Percentiles rank a stretch among this genome's conserved stretches.
Evolutionary conservation across 495 filamentous ascomycete species (phyloP).

Genomic region (Collariella sp.): DNA sequence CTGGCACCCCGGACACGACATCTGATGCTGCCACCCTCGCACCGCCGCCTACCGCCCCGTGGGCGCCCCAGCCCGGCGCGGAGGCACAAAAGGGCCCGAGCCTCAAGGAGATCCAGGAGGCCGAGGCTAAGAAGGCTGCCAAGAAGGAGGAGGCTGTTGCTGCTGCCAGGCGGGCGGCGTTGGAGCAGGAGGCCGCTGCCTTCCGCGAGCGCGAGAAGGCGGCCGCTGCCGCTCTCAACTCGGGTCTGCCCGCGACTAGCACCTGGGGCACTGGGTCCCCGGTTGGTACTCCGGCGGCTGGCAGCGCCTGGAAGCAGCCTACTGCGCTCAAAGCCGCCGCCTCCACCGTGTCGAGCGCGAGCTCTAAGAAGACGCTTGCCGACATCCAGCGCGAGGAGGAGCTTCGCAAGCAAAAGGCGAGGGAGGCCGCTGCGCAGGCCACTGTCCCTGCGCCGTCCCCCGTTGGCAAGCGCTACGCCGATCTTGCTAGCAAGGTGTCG

Average conservation of each 20-base stretch:
- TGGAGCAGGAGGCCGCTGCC: slow-evolving; percentile 65
- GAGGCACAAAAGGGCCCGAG: slow-evolving; percentile 82
- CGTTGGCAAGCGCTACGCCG: slow-evolving; percentile 81
- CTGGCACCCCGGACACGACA: slow-evolving; percentile 57
- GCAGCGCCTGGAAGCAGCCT: slow-evolving; percentile 57
- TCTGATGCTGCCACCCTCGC: slow-evolving; percentile 33
- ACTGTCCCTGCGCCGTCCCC: slow-evolving; percentile 42
- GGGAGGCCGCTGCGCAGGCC: slow-evolving; percentile 40
- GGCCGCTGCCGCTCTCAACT: slow-evolving; percentile 44
- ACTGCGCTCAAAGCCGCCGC: slow-evolving; percentile 30
- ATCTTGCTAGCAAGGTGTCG: slow-evolving; percentile 72
- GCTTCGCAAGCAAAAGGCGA: slow-evolving; percentile 68
- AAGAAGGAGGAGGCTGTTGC: slow-evolving; percentile 78
- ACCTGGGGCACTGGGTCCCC: slow-evolving; percentile 85
- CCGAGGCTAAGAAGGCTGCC: slow-evolving; percentile 88
- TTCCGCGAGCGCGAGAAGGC: slow-evolving; percentile 51
- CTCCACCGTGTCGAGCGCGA: slow-evolving; percentile 34
- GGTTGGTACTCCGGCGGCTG: slow-evolving; percentile 34
- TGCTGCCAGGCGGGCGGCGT: slow-evolving; percentile 63
- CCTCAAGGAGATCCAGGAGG: slow-evolving; percentile 92
- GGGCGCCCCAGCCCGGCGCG: slow-evolving; percentile 70
- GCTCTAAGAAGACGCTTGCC: slow-evolving; percentile 78
- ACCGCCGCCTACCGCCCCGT: slow-evolving; percentile 71
- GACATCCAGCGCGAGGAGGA: slow-evolving; percentile 98
- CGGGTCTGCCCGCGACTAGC: slow-evolving; percentile 77